A percentile compares a stretch with the other conserved stretches of the same genome.
Conservation (phyloP, 2,329 filamentous ascomycete genomes). For the Anthostomella pinea region DNA sequence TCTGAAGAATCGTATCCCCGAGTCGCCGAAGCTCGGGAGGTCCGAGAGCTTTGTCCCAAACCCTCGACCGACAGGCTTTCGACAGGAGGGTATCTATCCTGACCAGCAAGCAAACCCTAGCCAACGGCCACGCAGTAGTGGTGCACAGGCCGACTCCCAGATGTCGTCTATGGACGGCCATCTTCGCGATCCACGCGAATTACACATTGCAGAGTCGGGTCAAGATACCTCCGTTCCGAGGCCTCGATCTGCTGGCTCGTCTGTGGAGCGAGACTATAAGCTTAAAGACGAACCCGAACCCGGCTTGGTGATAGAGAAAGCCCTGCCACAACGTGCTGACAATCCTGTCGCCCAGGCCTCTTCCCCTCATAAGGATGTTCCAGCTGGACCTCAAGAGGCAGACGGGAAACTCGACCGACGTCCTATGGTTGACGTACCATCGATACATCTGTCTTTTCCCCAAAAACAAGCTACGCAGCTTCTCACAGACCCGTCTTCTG, state of each 20-base stretch:
- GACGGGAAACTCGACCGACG: slow-evolving; percentile 5
- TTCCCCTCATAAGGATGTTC: slow-evolving; percentile 7
- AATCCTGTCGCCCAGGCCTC: slow-evolving; percentile 1
- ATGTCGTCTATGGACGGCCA: slow-evolving; percentile 15
- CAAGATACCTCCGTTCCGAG: slow-evolving; percentile 19
- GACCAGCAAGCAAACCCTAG: slow-evolving; percentile 42
- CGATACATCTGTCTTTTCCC: slow-evolving; percentile 9
- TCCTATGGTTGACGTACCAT: slow-evolving; percentile 9
- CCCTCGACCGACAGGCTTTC: slow-evolving; percentile 33
- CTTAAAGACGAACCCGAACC: slow-evolving; percentile 16
- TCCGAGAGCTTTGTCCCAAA: slow-evolving; percentile 49
- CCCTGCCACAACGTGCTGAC: no score
- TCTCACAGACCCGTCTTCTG: slow-evolving; percentile 45
- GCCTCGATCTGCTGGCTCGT: slow-evolving; percentile 24
- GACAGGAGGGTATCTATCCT: slow-evolving; percentile 35
- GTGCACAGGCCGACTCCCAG: slow-evolving; percentile 44
- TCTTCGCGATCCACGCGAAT: slow-evolving; percentile 17
- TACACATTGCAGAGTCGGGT: slow-evolving; percentile 15
- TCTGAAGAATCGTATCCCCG: slow-evolving; percentile 46
- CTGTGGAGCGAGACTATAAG: slow-evolving; percentile 21
- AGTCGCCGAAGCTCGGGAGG: slow-evolving; percentile 50
- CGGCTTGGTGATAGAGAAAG: slow-evolving; percentile 5
- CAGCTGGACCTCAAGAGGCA: slow-evolving; percentile 5
- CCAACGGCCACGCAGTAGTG: slow-evolving; percentile 51
- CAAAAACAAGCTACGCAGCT: slow-evolving; percentile 30